phyloP scores from a whole-genome alignment of 2,329 filamentous ascomycete species.

The Sarocladium brachiariae region DNA sequence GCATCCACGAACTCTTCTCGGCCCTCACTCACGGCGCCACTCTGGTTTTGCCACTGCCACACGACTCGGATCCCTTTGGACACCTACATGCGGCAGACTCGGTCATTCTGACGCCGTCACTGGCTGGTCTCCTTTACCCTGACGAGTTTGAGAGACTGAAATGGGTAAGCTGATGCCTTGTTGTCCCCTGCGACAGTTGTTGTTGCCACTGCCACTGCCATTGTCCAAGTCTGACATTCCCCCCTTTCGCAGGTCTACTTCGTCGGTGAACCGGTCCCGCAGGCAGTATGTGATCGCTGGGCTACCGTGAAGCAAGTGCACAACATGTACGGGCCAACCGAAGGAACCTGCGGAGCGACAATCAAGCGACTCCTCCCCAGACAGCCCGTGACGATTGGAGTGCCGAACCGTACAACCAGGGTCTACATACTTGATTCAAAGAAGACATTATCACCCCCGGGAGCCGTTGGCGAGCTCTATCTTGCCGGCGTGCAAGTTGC shows the following conservation, averaged over 20 bases:
- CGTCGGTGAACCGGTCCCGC: conserved; percentile 30
- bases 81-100: conserved; percentile 23
- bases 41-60: conserved; percentile 25
- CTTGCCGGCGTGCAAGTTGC: conserved; percentile 36
- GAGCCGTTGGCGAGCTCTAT: conserved; percentile 33
- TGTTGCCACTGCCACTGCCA: no score
- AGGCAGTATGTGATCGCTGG: conserved; percentile 23
- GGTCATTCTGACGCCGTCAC: conserved; percentile 31
- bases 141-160: conserved; percentile 24
- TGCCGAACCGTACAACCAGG: conserved; percentile 20
- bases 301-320: conserved; percentile 20
- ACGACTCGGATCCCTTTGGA: conserved; percentile 19
- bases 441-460: conserved; percentile 21
- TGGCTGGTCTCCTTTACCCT: conserved; percentile 25
- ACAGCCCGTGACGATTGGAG: conserved; percentile 20
- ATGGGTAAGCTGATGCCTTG: conserved; percentile 13
- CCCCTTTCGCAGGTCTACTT: conserved; percentile 19
- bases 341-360: conserved; percentile 30
- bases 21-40: conserved; percentile 32
- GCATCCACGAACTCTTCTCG: conserved; percentile 33
- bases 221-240: background rate
- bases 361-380: conserved; percentile 21
- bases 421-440: conserved; percentile 32
- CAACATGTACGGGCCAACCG: conserved; percentile 39
- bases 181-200: no score